Base-by-base conservation (phyloP, 1,284 basidiomycete species). In the Wolfiporia cocos region DNA sequence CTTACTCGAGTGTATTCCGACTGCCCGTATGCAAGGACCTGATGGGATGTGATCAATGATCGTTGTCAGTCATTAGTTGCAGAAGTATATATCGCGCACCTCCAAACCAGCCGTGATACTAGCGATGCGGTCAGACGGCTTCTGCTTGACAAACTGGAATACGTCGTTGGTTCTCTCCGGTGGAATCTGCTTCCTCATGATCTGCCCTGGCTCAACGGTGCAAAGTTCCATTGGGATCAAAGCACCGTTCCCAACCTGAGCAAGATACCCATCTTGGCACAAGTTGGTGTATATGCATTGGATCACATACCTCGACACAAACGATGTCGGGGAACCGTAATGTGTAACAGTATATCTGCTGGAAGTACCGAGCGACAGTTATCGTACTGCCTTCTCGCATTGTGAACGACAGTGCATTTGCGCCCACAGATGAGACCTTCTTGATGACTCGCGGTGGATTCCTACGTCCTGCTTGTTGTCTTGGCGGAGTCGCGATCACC, bases 151-250 rank as follows among this genome's bases (percentile, higher is more conserved):
- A 53, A 88, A 88, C 0, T 75, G 71, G 1, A 86, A 67, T 7
- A 87, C 78, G 4, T 75, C 70, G 41, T 70, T 76, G 0, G 77
- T 81, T 52, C 77, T 76, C 43, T 85, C 77, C 0, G 77, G 66
- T 0, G 85, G 82, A 2, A 87, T 70, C 48, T 82, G 81, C 52
- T 82, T 84, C 33, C 79, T 68, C 73, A 86, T 79, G 33, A 86
- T 78, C 50, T 89, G 86, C 0, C 86, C 86, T 0, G 71, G 63
- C 0, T 72, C 70, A 4, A 89, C 77, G 0, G 51, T 61, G 53
- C 85, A 87, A 1, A 82, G 57, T 54, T 89, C 85, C 3, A 86
- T 54, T 0, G 85, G 84, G n/a, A 86, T 69, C 35, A 81, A 59
- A 1, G 83, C 81, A 2, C 80, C 81, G n/a, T 29, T 29, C 10